These are phyloP conservation scores for Barbatosphaeria neglecta DNA, from an alignment of 495 filamentous ascomycete genomes.

Conservation along the genomic window DNA sequence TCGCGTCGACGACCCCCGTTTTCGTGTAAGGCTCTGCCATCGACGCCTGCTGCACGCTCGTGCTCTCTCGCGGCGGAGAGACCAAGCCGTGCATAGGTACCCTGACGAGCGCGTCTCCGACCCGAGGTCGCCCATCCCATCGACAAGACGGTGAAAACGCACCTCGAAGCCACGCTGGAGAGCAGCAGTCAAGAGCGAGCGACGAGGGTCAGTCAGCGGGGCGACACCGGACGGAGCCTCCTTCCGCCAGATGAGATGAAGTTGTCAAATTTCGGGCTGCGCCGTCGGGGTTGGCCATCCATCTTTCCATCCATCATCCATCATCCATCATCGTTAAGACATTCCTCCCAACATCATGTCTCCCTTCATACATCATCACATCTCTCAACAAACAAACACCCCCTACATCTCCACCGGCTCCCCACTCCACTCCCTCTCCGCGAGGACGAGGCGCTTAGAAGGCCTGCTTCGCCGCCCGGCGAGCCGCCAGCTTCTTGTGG, in stretches of 20 bases:
- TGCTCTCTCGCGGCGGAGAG: background rate
- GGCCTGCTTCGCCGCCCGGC: slow-evolving; percentile 20
- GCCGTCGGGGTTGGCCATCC: background rate
- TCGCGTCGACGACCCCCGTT: background rate
- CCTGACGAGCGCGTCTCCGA: background rate
- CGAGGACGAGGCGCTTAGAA: slow-evolving; percentile 1
- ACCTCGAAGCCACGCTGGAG: too few species aligned
- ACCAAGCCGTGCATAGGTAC: background rate
- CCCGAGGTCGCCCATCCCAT: background rate
- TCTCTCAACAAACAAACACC: too few species aligned
- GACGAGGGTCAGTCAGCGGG: too few species aligned
- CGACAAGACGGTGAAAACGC: too few species aligned
- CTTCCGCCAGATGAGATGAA: background rate
- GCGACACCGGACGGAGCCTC: too few species aligned
- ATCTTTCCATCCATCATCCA: too few species aligned
- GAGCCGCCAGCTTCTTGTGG: slow-evolving; percentile 26
- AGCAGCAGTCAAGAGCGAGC: too few species aligned
- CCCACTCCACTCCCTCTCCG: background rate
- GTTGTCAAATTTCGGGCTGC: background rate
- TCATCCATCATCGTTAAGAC: background rate
- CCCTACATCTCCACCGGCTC: background rate
- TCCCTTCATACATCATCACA: too few species aligned
- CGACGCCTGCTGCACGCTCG: background rate
- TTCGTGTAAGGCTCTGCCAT: background rate
- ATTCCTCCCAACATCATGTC: background rate